These are phyloP conservation scores for Penicillium diatomitis DNA, from an alignment of 495 filamentous ascomycete species.

Conservation along the genomic window DNA sequence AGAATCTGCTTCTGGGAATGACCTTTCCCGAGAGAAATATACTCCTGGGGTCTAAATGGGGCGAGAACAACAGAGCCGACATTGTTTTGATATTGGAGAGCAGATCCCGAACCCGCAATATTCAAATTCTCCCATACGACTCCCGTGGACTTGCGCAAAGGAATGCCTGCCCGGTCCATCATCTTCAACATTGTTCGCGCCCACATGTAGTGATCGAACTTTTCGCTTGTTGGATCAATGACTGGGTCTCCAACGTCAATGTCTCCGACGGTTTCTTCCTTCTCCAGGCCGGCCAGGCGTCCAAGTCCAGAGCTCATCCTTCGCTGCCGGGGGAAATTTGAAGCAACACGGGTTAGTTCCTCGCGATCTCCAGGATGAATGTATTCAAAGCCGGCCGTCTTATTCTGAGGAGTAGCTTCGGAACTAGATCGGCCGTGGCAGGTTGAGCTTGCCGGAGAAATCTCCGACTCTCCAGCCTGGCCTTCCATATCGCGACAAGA, in stretches of 20 bases:
- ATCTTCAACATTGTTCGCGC: conserved; percentile 37
- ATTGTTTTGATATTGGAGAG: conserved; percentile 48
- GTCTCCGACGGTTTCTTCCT: conserved; percentile 36
- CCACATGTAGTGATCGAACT: conserved; percentile 54
- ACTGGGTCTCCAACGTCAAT: conserved; percentile 38
- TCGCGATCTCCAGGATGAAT: conserved; percentile 27
- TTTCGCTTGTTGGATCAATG: conserved; percentile 45
- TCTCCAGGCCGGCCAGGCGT: conserved; percentile 19
- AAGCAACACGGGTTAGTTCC: conserved; percentile 31
- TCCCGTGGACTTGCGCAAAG: conserved; percentile 29
- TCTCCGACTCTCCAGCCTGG: conserved; percentile 5
- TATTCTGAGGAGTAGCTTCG: conserved; percentile 10
- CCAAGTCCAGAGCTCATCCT: conserved; percentile 13
- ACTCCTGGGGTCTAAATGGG: conserved; percentile 39
- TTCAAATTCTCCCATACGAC: conserved; percentile 44
- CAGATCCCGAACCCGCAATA: conserved; percentile 45
- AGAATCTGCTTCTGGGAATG: conserved; percentile 33
- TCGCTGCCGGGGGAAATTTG: conserved; percentile 26
- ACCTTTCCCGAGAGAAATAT: conserved; percentile 21
- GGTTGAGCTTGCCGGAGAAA: conserved; percentile 10
- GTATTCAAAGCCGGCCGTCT: conserved; percentile 23
- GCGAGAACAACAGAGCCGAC: conserved; percentile 39
- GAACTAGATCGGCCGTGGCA: conserved; percentile 7
- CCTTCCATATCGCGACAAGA: conserved; percentile 11
- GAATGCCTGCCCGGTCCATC: conserved; percentile 35